These are phyloP conservation scores for Hippophae rhamnoides DNA, from an alignment of 306 rosid species.

Conservation along the genomic window DNA sequence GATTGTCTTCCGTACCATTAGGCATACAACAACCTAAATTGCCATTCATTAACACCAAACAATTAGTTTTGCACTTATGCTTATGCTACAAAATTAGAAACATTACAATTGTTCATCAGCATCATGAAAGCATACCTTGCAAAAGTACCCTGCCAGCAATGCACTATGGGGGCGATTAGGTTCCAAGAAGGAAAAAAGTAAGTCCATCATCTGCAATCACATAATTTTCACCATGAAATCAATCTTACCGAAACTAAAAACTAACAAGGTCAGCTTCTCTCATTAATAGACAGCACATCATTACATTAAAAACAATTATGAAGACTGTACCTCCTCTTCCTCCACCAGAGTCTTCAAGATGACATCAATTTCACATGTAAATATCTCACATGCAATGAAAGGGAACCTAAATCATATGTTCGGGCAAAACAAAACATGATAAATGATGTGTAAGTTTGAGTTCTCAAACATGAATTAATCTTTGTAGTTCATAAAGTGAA, in stretches of 20 bases:
- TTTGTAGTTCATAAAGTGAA: slow-evolving; percentile 14
- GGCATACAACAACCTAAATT: slow-evolving; percentile 80
- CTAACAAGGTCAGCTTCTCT: slow-evolving; percentile 4
- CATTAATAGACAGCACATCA: not conserved
- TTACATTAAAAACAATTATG: slow-evolving; percentile 6
- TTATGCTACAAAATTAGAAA: not conserved
- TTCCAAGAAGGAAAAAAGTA: slow-evolving; percentile 92
- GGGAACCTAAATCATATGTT: slow-evolving; percentile 62
- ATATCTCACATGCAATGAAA: slow-evolving; percentile 89
- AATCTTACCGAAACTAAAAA: slow-evolving; percentile 7
- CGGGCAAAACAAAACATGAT: slow-evolving; percentile 15
- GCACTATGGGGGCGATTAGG: slow-evolving; percentile 73
- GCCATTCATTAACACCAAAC: slow-evolving; percentile 3
- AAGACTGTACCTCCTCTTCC: slow-evolving; percentile 72
- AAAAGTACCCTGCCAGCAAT: slow-evolving; percentile 85
- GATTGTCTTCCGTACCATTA: slow-evolving; percentile 88
- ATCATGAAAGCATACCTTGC: slow-evolving; percentile 31
- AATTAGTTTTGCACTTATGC: slow-evolving; percentile 3
- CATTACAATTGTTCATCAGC: not conserved
- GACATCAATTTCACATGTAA: slow-evolving; percentile 96
- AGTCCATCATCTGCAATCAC: slow-evolving; percentile 72
- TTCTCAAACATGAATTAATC: slow-evolving; percentile 1
- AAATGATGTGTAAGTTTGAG: slow-evolving; percentile 4
- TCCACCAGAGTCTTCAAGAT: slow-evolving; percentile 95
- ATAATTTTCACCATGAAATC: slow-evolving; percentile 9